A percentile compares a stretch with the other conserved stretches of the same genome.
Conservation (phyloP, 2,329 filamentous ascomycete species). For the Aspergillus sp. region DNA sequence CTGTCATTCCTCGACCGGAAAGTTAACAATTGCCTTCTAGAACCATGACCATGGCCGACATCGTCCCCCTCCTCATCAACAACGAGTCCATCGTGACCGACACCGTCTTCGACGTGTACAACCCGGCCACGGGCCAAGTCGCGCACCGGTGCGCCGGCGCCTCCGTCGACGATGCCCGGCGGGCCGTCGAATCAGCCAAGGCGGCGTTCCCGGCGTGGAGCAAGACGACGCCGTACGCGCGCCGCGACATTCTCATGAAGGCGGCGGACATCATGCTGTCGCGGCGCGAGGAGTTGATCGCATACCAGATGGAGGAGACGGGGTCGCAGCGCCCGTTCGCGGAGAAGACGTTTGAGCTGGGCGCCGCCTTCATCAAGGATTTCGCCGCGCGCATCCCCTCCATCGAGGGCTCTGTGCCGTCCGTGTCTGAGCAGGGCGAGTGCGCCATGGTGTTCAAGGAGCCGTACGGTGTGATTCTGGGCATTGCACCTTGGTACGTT, state of each 20-base stretch:
- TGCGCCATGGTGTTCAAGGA: slow-evolving; percentile 68
- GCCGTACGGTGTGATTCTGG: slow-evolving; percentile 74
- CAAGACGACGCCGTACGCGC: slow-evolving; percentile 56
- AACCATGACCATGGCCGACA: background rate
- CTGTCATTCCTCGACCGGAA: no score
- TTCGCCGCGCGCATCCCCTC: slow-evolving; percentile 50
- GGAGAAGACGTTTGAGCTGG: slow-evolving; percentile 33
- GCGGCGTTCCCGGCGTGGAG: slow-evolving; percentile 69
- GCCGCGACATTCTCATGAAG: slow-evolving; percentile 62
- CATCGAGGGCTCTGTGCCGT: slow-evolving; percentile 50
- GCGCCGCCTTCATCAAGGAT: slow-evolving; percentile 45
- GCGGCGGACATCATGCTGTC: slow-evolving; percentile 45
- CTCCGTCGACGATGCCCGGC: slow-evolving; percentile 53
- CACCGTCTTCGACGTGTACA: slow-evolving; percentile 50
- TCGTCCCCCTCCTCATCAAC: slow-evolving; percentile 43
- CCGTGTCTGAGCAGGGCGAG: slow-evolving; percentile 48
- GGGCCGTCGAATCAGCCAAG: slow-evolving; percentile 61
- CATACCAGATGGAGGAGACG: slow-evolving; percentile 60
- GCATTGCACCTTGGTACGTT: slow-evolving; percentile 74
- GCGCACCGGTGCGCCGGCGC: slow-evolving; percentile 57
- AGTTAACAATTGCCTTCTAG: no score
- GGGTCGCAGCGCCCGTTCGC: slow-evolving; percentile 44
- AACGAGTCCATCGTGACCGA: slow-evolving; percentile 41
- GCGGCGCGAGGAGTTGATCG: slow-evolving; percentile 58
- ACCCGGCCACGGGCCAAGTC: slow-evolving; percentile 53